Base-by-base conservation (phyloP, 768 basidiomycete genomes). In the Kwoniella sp. region DNA sequence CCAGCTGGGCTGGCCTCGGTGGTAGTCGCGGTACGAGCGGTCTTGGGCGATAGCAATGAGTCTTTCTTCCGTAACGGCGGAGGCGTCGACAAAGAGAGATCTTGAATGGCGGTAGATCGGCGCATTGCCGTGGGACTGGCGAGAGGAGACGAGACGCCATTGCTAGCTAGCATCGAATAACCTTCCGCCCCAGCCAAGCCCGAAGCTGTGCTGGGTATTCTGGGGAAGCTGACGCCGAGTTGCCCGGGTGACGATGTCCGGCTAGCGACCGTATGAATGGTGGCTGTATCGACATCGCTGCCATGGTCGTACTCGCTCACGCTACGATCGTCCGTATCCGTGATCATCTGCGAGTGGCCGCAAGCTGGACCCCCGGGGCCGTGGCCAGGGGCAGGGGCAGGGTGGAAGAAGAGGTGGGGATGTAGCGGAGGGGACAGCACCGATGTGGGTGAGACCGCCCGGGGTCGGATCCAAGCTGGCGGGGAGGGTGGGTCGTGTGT, bases 381-480 rank as follows among this genome's bases (percentile, higher is more conserved):
- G 37, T 14, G 9, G 15, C 31, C 31, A 32, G 31, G 15, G 19
- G 19, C 37, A 12, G 46, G 46, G 3, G 52, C 40, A 9, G 57
- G 53, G 17, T 60, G 59, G 44, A 68, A 68, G 53, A 68, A 68
- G n/a, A 68, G 45, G 26, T 62, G 54, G 15, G 66, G 66, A 25
- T 68, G 57, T 26, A 63, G 25, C 2, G 66, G 66, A 4, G 63
- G 63, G 14, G 55, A 57, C 1, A 68, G 47, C 17, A 44, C 44
- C 3, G 63, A 44, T 25, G 63, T 53, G 7, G 57, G 60, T 12
- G 66, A 65, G 10, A 51, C 48, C 3, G 63, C 56, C 34, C 66
- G 40, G 2, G 63, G 63, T 23, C 49, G 51, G 39, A 68, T 60
- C 58, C 63, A 68, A 17, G 52, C 66, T 5, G 66, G 66, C 1